Conservation (phyloP, 495 filamentous ascomycete genomes). For the Lepraria neglecta region DNA sequence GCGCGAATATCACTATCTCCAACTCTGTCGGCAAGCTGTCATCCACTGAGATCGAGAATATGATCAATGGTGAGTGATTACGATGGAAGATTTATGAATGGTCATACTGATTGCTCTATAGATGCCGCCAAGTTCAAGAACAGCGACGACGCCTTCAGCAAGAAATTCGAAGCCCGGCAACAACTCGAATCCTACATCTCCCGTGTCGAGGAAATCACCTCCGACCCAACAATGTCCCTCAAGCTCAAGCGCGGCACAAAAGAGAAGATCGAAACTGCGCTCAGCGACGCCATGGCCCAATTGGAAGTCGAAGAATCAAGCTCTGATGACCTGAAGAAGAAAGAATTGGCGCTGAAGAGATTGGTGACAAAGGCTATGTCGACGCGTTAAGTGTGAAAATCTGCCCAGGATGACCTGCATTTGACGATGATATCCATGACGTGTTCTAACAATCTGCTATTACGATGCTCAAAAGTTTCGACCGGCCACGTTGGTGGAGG, state of each 20-base stretch:
- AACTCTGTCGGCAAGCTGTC: constrained; percentile 99
- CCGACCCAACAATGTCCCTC: constrained; percentile 88
- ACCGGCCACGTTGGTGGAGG: constrained; percentile 8
- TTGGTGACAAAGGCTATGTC: constrained; percentile 96
- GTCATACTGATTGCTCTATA: constrained; percentile 32
- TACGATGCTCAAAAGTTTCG: constrained; percentile 16
- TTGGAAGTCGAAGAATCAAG: constrained; percentile 80
- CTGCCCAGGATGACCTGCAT: not conserved
- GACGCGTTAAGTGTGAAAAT: constrained; percentile 56
- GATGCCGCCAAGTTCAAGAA: constrained; percentile 99
- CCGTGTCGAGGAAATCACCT: constrained; percentile 97
- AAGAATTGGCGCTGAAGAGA: constrained; percentile 97
- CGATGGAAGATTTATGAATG: no score
- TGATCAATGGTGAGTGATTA: constrained; percentile 70
- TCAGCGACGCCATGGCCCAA: constrained; percentile 80
- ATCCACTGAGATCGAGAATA: constrained; percentile 88
- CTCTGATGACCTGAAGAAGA: constrained; percentile 98
- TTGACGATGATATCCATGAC: constrained; percentile 20
- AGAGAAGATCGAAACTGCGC: constrained; percentile 96
- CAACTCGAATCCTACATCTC: constrained; percentile 99
- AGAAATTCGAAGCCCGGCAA: constrained; percentile 97
- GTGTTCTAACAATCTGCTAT: constrained; percentile 1
- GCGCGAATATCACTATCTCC: constrained; percentile 98
- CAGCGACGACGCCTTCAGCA: constrained; percentile 96
- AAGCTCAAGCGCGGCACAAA: constrained; percentile 98